Base-by-base conservation (phyloP, 345 rosid genomes). In the Camelina hispida region DNA sequence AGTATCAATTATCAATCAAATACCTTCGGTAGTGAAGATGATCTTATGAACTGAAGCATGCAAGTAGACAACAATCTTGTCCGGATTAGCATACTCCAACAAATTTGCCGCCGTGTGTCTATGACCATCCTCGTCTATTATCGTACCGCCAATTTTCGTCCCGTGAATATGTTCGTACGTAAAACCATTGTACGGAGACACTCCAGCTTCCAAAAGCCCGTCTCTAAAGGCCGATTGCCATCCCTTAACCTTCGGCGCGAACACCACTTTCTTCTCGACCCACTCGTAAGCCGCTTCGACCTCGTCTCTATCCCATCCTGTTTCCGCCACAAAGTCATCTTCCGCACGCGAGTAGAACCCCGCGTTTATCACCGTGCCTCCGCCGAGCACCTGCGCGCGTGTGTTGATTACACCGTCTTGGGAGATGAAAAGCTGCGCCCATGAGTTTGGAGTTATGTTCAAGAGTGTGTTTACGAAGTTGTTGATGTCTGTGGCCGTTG, bases 61-160 rank as follows among this genome's bases (percentile, higher is more conserved):
- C 82, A 91, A 78, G 70, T 77, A 81, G 63, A 88, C 88, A 1
- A 15, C 40, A 54, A 81, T 80, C 7, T 40, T 81, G 7, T 50
- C 25, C 0, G 86, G 89, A 51, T 76, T 63, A 52, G 95, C 93
- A 59, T 91, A 87, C 64, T 87, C 91, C 46, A 91, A 77, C 73
- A 91, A 76, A 66, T 91, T 78, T 5, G 91, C 97, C 1, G 91
- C 87, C n/a, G 88, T 84, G 76, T 89, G 93, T 62, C 97, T 79
- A 4, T 58, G 87, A 16, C 93, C 90, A 34, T 75, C 65, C 34
- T 9, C 12, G 23, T 91, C 90, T 53, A 91, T 83, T 15, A 84
- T 86, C 9, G 89, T 78, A 30, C 96, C 96, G 1, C 90, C 84
- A 5, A 78, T 57, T 62, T 89, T 89, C 11, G 96, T 91, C 51